Evolutionary conservation across 2,329 filamentous ascomycete species (phyloP).

Genomic region (Paraconiothyrium sp.): DNA sequence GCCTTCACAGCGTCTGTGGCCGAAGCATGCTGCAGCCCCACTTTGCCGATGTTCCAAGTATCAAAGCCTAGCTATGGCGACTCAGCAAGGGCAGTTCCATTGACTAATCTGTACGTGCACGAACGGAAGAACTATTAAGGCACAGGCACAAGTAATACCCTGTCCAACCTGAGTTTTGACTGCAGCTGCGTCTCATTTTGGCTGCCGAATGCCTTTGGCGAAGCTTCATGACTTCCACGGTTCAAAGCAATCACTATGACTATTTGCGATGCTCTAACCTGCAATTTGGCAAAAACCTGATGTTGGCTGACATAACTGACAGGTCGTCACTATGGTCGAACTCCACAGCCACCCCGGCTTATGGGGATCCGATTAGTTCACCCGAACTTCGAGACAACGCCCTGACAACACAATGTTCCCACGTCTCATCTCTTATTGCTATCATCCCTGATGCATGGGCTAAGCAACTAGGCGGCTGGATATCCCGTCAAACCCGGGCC

Average conservation of each 20-base stretch:
- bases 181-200: slow-evolving; percentile 10
- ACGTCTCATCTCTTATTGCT: slow-evolving; percentile 50
- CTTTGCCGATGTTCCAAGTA: slow-evolving; percentile 12
- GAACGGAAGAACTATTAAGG: slow-evolving; percentile 8
- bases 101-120: slow-evolving; percentile 17
- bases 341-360: slow-evolving; percentile 45
- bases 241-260: slow-evolving; percentile 30
- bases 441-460: slow-evolving; percentile 49
- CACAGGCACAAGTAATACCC: slow-evolving; percentile 19
- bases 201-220: slow-evolving; percentile 23
- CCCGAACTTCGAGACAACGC: slow-evolving; percentile 51
- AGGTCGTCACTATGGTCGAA: slow-evolving; percentile 36
- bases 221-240: slow-evolving; percentile 22
- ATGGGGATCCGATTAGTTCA: slow-evolving; percentile 50
- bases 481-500: slow-evolving; percentile 42
- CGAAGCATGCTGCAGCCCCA: background rate
- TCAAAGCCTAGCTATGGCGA: slow-evolving; percentile 10
- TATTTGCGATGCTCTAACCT: slow-evolving; percentile 28
- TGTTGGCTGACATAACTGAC: slow-evolving; percentile 47
- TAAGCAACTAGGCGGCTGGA: slow-evolving; percentile 44
- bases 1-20: background rate
- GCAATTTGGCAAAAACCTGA: slow-evolving; percentile 31
- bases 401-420: slow-evolving; percentile 35
- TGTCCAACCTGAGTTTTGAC: slow-evolving; percentile 19
- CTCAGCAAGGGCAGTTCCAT: slow-evolving; percentile 10